Evolutionary conservation across 2,329 filamentous ascomycete species (phyloP), one percentile per base, ranked within the genome.

Genomic region (Monascus ruber): DNA sequence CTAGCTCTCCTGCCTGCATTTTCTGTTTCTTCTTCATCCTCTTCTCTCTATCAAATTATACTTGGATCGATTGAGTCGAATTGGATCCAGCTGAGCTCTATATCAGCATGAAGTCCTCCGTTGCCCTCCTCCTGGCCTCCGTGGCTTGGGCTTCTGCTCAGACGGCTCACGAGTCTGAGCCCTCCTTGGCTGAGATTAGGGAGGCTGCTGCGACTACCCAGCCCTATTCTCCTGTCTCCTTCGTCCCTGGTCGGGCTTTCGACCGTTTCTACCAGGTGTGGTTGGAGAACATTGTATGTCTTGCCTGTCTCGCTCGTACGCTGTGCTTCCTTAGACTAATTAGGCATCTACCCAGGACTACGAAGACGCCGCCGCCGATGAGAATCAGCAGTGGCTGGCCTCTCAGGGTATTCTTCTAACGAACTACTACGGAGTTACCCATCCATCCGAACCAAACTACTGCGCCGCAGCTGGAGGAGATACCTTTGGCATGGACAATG

Each of bases 371-470:
- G 66, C 68, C 36, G 73, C 68, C 28, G 80, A 87, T 56, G 71
- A 34, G 26, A 59, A 59, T 40, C 38, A 53, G 41, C 34, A 48
- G 39, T 62, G 48, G 51, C 41, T 57, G 35, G 54, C 51, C 33
- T 47, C 49, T 38, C 55, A 63, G 59, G 81, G 81, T 36, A 77
- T 85, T 43, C 74, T 70, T 2, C 64, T 85, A 29, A 68, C 66
- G 36, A 73, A 75, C 51, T 71, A 74, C 60, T 74, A 70, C 42
- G 81, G 70, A 8, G 64, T 82, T 35, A 85, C 81, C 5, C 82
- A 87, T 52, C 81, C 83, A 1, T 81, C 76, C 2, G 73, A 87
- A 67, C 83, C 83, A 5, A 88, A 88, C 66, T 88, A 88, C 55
- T 71, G 79, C 43, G 76, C 82, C 2, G 60, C 76, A 2, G 72